A percentile compares a stretch with the other conserved stretches of the same genome.
Conservation (phyloP, 768 basidiomycete species). For the Tulasnella sp. region DNA sequence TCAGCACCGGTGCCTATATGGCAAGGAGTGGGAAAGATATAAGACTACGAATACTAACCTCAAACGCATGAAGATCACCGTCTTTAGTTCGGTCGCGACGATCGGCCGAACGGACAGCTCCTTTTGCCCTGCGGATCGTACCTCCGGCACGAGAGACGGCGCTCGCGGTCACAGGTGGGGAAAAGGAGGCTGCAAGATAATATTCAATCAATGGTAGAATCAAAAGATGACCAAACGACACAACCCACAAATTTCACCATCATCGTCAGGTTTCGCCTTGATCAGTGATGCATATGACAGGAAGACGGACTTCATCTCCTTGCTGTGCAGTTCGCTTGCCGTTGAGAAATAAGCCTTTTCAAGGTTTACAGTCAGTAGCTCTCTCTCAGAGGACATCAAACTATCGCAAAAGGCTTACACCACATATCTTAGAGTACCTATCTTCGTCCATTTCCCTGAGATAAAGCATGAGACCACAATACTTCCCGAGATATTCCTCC, state of each 20-base stretch:
- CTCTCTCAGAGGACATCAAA: background rate
- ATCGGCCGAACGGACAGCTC: slow-evolving; percentile 71
- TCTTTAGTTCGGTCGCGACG: slow-evolving; percentile 36
- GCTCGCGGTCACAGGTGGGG: slow-evolving; percentile 22
- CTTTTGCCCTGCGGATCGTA: slow-evolving; percentile 70
- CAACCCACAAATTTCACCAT: slow-evolving; percentile 36
- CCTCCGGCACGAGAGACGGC: slow-evolving; percentile 20
- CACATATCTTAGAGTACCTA: slow-evolving; percentile 80
- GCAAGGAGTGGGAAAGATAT: slow-evolving; percentile 6
- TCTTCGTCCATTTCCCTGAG: slow-evolving; percentile 93
- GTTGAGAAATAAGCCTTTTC: slow-evolving; percentile 84
- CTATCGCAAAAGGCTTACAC: slow-evolving; percentile 40
- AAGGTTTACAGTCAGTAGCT: too few relatives aligned
- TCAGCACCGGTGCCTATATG: background rate
- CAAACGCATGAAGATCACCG: slow-evolving; percentile 57
- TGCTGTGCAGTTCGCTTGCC: slow-evolving; percentile 67
- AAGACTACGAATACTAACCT: slow-evolving; percentile 37
- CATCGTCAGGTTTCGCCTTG: slow-evolving; percentile 51
- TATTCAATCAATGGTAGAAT: background rate
- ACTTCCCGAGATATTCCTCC: slow-evolving; percentile 76
- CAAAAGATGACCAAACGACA: background rate
- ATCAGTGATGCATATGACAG: slow-evolving; percentile 46
- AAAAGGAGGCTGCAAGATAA: slow-evolving; percentile 8
- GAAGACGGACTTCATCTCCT: slow-evolving; percentile 69
- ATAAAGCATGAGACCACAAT: slow-evolving; percentile 83